Evolutionary conservation across 352 stramenopile genomes (phyloP), one percentile per base, ranked within the genome.

Genomic region (Phytophthora tentaculata): DNA sequence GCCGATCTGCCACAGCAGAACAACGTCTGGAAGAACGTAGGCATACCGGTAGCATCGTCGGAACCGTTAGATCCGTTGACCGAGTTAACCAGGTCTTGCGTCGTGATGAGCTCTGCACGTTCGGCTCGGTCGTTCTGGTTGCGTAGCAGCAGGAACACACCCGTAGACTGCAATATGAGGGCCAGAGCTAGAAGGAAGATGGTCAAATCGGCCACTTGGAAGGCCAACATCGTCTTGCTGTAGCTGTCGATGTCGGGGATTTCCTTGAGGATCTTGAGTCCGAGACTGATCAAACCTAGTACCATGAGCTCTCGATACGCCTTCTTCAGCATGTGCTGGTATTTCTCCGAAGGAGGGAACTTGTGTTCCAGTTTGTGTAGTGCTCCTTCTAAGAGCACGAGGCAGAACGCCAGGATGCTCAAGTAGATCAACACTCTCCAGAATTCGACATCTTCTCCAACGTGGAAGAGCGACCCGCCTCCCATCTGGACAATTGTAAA

Each of bases 291-390:
- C n/a, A 90, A 48, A 0, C 81, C 81, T 3, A 88, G 70, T 0
- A 88, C 67, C 80, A 88, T 88, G 22, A 90, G 70, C 49, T 90
- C 81, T 68, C 74, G 70, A 49, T 80, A 90, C 0, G 67, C 68
- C 69, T 91, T 91, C 63, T 76, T 83, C 28, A 90, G 64, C 73
- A 91, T 91, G 55, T 90, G 77, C 41, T 86, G 60, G 47, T 88
- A 90, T 63, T 88, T 91, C 24, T 79, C 75, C 22, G 79, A 86
- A 23, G 63, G 67, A 23, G 73, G 62, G 24, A 89, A 68, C 16
- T 80, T 66, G 56, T 89, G 76, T 45, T 81, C 73, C 17, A 88
- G 63, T 10, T 45, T 47, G 41, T 91, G 83, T n/a, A 90, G 59
- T n/a, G 35, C 45, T 35, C 57, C 61, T 74, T 91, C 81, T 9